phyloP scores from a whole-genome alignment of 202 grass and related monocot species.

The Elaeis oleifera region DNA sequence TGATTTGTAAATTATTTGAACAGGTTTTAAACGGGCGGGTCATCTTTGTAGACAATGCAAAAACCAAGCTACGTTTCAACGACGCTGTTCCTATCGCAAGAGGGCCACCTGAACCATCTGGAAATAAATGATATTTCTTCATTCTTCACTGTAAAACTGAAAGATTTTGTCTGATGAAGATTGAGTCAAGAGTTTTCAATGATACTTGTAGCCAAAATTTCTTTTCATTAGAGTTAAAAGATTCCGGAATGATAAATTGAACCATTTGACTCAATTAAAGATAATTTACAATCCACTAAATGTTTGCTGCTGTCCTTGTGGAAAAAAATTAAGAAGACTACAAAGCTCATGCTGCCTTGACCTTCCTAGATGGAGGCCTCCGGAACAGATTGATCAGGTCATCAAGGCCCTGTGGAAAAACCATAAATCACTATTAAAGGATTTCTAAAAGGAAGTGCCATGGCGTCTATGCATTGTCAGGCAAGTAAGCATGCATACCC shows the following conservation, averaged over 20 bases:
- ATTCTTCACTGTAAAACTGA: too few relatives aligned
- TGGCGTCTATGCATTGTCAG: too few relatives aligned
- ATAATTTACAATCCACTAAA: too few relatives aligned
- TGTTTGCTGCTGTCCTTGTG: too few relatives aligned
- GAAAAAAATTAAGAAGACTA: too few relatives aligned
- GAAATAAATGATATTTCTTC: conserved; percentile 8
- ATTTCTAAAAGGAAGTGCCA: too few relatives aligned
- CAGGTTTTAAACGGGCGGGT: conserved; percentile 62
- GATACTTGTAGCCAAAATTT: too few relatives aligned
- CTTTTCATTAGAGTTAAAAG: too few relatives aligned
- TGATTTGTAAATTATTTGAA: conserved; percentile 2
- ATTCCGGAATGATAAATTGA: too few relatives aligned
- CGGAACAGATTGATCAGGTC: conserved; percentile 97
- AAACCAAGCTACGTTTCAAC: conserved; percentile 22
- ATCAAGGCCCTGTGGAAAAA: conserved; percentile 65
- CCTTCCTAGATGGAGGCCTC: conserved; percentile 65
- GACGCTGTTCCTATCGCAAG: conserved; percentile 36
- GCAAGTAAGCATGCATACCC: conserved; percentile 37
- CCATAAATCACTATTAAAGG: background rate
- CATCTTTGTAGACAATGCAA: conserved; percentile 72
- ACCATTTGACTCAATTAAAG: too few relatives aligned
- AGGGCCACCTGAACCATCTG: conserved; percentile 34
- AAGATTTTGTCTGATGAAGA: too few relatives aligned
- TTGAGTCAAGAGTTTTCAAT: too few relatives aligned
- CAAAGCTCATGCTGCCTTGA: conserved; percentile 60